These are phyloP conservation scores for Candida vaughaniae DNA, from an alignment of 805 yeast genomes.

Conservation along the genomic window DNA sequence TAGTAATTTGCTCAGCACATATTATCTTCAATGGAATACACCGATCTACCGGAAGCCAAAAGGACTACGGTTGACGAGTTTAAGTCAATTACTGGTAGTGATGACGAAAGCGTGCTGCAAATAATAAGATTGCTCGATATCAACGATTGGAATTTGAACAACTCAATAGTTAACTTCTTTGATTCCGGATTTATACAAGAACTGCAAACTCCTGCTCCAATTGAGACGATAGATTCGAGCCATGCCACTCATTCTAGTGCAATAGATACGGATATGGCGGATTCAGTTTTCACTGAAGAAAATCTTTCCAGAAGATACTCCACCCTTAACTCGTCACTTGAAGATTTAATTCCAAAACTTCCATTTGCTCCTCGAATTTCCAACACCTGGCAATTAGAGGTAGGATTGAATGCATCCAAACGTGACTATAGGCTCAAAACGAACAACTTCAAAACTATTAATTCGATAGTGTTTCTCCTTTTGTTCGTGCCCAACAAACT, in stretches of 20 bases:
- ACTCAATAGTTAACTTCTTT: conserved; percentile 59
- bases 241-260: not conserved
- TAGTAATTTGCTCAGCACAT: no score
- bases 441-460: conserved; percentile 3
- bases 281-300: not conserved
- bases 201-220: not conserved
- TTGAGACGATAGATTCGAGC: not conserved
- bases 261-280: conserved; percentile 1
- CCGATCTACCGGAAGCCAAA: conserved; percentile 1
- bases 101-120: conserved; percentile 36
- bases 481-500: conserved; percentile 11
- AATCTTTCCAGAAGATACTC: conserved; percentile 9
- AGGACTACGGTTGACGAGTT: conserved; percentile 13
- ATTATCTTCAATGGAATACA: conserved; percentile 9
- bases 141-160: conserved; percentile 61
- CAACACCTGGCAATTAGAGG: conserved; percentile 41
- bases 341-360: conserved; percentile 30
- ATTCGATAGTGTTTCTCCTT: conserved; percentile 11
- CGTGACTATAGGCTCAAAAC: conserved; percentile 3
- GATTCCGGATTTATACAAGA: conserved; percentile 41
- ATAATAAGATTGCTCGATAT: conserved; percentile 47
- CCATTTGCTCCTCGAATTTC: conserved; percentile 41
- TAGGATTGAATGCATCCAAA: conserved; percentile 36
- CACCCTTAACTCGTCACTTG: conserved; percentile 6
- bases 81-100: conserved; percentile 20